phyloP scores from a whole-genome alignment of 2,329 filamentous ascomycete species.

The Diaporthe capsici region DNA sequence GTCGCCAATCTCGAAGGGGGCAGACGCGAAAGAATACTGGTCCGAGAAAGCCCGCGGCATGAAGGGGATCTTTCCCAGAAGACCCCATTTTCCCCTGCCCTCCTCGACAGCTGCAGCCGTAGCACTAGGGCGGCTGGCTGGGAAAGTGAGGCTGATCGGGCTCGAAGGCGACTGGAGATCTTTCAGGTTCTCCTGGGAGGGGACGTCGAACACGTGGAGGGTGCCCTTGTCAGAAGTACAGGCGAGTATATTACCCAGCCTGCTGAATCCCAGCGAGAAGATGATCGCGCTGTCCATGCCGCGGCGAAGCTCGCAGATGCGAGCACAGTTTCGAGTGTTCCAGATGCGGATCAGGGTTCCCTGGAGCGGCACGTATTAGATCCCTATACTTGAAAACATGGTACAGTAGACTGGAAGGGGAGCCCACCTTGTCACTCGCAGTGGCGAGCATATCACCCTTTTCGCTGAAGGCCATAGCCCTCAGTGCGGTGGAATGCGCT shows the following conservation, averaged over 20 bases:
- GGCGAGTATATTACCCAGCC: slow-evolving; percentile 83
- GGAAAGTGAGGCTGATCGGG: slow-evolving; percentile 41
- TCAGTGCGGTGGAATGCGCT: slow-evolving; percentile 84
- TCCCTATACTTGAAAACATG: background rate
- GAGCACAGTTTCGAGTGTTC: slow-evolving; percentile 83
- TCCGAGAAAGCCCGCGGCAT: slow-evolving; percentile 92
- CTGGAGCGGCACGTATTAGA: slow-evolving; percentile 51
- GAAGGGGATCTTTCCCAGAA: slow-evolving; percentile 85
- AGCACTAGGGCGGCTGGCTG: slow-evolving; percentile 43
- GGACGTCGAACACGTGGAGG: slow-evolving; percentile 92
- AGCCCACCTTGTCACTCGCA: slow-evolving; percentile 81
- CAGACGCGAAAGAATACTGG: slow-evolving; percentile 85
- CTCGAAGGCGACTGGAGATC: slow-evolving; percentile 41
- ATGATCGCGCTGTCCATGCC: slow-evolving; percentile 91
- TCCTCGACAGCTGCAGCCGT: slow-evolving; percentile 43
- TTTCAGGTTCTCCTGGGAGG: slow-evolving; percentile 64
- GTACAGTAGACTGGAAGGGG: background rate
- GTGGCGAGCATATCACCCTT: slow-evolving; percentile 89
- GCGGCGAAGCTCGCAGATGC: slow-evolving; percentile 86
- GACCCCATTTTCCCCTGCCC: slow-evolving; percentile 83
- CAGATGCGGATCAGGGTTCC: slow-evolving; percentile 93
- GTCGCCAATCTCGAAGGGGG: slow-evolving; percentile 86
- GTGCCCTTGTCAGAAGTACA: slow-evolving; percentile 98
- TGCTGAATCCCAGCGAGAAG: slow-evolving; percentile 90
- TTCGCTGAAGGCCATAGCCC: slow-evolving; percentile 83